Conservation (phyloP, 2,329 filamentous ascomycete species). For the Pestalotiopsis sp. region DNA sequence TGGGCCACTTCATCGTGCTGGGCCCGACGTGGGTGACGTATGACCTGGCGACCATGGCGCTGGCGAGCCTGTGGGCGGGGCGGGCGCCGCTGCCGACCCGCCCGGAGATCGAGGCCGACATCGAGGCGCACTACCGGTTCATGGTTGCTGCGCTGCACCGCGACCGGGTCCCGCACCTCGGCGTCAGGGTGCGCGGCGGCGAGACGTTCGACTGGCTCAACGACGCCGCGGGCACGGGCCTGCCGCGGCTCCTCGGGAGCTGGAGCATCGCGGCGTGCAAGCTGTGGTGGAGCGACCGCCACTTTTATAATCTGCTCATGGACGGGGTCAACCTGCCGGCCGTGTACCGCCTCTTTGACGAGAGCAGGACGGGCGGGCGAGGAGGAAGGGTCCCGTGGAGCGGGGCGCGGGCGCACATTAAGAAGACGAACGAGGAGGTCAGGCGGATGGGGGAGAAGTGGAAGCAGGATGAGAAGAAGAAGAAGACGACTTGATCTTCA, state of each 20-base stretch:
- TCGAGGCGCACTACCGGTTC: neutral
- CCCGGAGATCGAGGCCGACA: neutral
- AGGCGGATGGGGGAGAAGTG: neutral
- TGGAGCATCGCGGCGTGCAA: neutral
- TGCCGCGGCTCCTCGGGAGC: neutral
- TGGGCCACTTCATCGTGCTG: neutral
- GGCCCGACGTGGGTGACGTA: slow-evolving; percentile 4
- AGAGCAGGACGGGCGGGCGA: neutral
- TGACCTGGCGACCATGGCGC: slow-evolving; percentile 6
- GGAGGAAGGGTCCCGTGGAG: neutral
- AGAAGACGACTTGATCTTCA: neutral
- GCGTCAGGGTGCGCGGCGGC: neutral
- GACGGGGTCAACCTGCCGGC: neutral
- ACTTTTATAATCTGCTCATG: slow-evolving; percentile 8
- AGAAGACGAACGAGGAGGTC: neutral
- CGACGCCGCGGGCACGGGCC: neutral
- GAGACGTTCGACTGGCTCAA: slow-evolving; percentile 5
- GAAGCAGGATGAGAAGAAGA: slow-evolving; percentile 2
- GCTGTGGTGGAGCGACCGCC: slow-evolving; percentile 5
- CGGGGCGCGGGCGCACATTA: neutral
- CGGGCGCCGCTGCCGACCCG: neutral
- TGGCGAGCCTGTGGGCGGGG: slow-evolving; percentile 4
- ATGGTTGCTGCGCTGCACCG: neutral
- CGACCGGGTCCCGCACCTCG: neutral
- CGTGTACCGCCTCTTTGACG: slow-evolving; percentile 7